Conservation (phyloP, 108 stramenopile species). For the Asterionellopsis glacialis region DNA sequence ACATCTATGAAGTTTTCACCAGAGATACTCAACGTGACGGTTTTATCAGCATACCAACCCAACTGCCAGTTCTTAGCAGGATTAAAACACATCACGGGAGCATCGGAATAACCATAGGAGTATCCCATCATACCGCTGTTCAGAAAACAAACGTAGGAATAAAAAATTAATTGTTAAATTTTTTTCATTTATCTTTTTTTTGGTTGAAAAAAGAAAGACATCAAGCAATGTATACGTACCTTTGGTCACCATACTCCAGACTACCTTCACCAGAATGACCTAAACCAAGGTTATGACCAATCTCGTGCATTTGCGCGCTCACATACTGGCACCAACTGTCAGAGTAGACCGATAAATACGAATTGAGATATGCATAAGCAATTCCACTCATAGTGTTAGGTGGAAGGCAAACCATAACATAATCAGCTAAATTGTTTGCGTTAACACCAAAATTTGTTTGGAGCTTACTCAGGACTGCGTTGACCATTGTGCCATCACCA, state of each 20-base stretch:
- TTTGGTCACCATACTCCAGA: constrained; percentile 33
- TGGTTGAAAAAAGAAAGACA: too few relatives aligned
- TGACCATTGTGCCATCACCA: background rate
- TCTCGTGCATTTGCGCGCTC: constrained; percentile 54
- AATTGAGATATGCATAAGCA: constrained; percentile 46
- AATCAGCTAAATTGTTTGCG: background rate
- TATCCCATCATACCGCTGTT: background rate
- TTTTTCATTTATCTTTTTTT: too few relatives aligned
- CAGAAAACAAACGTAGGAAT: too few relatives aligned
- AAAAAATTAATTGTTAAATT: too few relatives aligned
- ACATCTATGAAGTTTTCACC: too few relatives aligned
- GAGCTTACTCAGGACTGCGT: too few relatives aligned
- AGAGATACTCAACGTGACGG: too few relatives aligned
- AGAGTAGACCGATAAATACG: constrained; percentile 46
- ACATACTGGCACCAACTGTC: constrained; percentile 46
- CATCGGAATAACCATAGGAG: background rate
- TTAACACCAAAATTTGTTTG: too few relatives aligned
- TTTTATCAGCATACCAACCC: background rate
- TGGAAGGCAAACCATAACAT: constrained; percentile 33
- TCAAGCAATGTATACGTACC: too few relatives aligned
- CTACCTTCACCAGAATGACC: constrained; percentile 48
- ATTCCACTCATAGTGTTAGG: constrained; percentile 24
- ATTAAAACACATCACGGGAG: constrained; percentile 8
- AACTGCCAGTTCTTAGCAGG: constrained; percentile 7
- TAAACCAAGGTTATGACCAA: constrained; percentile 48